These are phyloP conservation scores for Celoporthe dispersa DNA, from an alignment of 2,329 filamentous ascomycete genomes.

Conservation along the genomic window DNA sequence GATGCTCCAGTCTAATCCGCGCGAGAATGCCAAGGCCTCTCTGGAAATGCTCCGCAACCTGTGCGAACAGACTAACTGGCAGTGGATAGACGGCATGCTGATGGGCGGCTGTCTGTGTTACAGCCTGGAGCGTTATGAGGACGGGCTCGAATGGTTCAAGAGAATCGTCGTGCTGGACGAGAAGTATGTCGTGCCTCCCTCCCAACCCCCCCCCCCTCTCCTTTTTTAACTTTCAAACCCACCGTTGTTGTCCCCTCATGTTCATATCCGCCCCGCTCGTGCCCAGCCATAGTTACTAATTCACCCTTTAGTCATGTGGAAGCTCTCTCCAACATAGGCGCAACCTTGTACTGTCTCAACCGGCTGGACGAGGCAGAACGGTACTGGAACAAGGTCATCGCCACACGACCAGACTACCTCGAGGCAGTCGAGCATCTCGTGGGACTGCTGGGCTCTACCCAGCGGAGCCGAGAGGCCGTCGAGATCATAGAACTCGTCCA, in stretches of 20 bases:
- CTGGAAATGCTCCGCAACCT: conserved; percentile 73
- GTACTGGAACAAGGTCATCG: conserved; percentile 85
- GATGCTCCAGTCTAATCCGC: conserved; percentile 42
- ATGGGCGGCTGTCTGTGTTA: conserved; percentile 91
- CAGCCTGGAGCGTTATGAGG: conserved; percentile 81
- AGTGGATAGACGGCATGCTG: conserved; percentile 92
- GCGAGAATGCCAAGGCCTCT: conserved; percentile 65
- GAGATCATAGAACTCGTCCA: conserved; percentile 87
- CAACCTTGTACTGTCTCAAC: conserved; percentile 82
- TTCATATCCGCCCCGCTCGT: not conserved
- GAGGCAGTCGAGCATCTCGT: conserved; percentile 96
- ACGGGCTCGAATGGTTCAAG: conserved; percentile 75
- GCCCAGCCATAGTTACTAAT: conserved; percentile 32
- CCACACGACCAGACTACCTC: conserved; percentile 82
- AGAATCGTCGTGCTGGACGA: conserved; percentile 62
- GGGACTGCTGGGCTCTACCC: conserved; percentile 79
- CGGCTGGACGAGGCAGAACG: conserved; percentile 82
- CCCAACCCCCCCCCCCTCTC: not conserved
- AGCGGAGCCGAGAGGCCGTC: conserved; percentile 83
- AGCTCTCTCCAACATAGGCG: conserved; percentile 90
- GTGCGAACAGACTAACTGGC: conserved; percentile 80
- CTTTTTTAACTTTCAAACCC: no score
- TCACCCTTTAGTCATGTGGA: conserved; percentile 73
- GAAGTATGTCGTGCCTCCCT: conserved; percentile 48
- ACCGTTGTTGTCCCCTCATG: no score